Evolutionary conservation across 805 yeast genomes (phyloP).

Genomic region (Nematodospora valgi): DNA sequence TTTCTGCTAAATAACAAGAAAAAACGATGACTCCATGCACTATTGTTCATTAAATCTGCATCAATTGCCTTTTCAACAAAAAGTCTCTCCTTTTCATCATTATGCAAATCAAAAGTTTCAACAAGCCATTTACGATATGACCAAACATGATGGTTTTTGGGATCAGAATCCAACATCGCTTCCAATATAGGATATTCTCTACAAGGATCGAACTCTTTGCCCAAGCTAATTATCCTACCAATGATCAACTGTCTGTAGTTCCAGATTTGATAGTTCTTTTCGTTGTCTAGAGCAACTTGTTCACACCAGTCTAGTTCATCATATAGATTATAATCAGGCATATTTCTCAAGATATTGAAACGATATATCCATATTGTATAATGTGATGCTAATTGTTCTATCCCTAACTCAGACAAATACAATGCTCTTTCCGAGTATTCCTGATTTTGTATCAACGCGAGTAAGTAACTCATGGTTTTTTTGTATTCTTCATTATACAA

Average conservation of each 20-base stretch:
- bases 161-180: conserved; percentile 70
- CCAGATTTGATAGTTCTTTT: conserved; percentile 98
- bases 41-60: conserved; percentile 78
- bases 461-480: conserved; percentile 54
- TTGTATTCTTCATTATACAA: conserved; percentile 72
- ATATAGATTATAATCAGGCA: conserved; percentile 32
- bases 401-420: conserved; percentile 58
- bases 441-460: conserved; percentile 53
- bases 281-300: conserved; percentile 64
- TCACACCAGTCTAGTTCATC: conserved; percentile 81
- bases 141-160: conserved; percentile 97
- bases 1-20: conserved; percentile 41
- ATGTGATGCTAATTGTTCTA: conserved; percentile 78
- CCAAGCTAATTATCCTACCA: conserved; percentile 23
- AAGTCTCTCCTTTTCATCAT: conserved; percentile 44
- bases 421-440: conserved; percentile 75
- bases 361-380: conserved; percentile 86
- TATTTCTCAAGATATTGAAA: conserved; percentile 43
- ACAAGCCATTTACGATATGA: conserved; percentile 85
- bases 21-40: conserved; percentile 89
- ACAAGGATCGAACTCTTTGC: conserved; percentile 30
- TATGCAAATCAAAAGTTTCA: conserved; percentile 47
- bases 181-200: conserved; percentile 66
- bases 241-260: conserved; percentile 76
- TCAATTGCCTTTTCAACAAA: conserved; percentile 49